Evolutionary conservation across 352 stramenopile species (phyloP).

Genomic region (Phytopythium helicoides): DNA sequence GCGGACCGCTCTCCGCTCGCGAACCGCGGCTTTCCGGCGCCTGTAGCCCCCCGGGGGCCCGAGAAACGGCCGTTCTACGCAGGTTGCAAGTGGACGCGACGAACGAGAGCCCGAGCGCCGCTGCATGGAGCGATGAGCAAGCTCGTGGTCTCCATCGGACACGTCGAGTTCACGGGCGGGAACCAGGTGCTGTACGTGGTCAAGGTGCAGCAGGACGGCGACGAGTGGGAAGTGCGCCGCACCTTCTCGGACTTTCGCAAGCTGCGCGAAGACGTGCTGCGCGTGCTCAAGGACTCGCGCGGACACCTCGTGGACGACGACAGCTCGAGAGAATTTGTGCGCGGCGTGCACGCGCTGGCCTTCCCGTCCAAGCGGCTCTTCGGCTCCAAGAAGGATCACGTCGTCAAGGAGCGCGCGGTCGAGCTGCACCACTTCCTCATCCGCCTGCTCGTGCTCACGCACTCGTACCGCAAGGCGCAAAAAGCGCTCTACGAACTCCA

Average conservation of each 20-base stretch:
- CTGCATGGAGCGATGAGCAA: slow-evolving; percentile 45
- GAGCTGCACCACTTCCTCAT: slow-evolving; percentile 79
- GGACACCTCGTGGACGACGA: slow-evolving; percentile 43
- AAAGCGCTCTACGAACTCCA: slow-evolving; percentile 53
- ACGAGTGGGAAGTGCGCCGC: slow-evolving; percentile 70
- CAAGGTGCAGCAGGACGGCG: slow-evolving; percentile 67
- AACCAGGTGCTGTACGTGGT: slow-evolving; percentile 74
- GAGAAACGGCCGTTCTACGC: too few species aligned
- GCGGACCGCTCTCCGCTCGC: too few species aligned
- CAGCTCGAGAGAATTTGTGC: slow-evolving; percentile 40
- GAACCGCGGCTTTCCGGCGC: too few species aligned
- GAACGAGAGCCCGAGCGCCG: too few species aligned
- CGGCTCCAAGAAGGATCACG: slow-evolving; percentile 60
- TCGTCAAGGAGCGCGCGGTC: slow-evolving; percentile 68
- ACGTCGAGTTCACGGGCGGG: slow-evolving; percentile 73
- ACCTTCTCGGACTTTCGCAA: slow-evolving; percentile 73
- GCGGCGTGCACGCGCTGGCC: slow-evolving; percentile 25
- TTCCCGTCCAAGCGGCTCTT: slow-evolving; percentile 73
- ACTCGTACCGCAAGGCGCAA: slow-evolving; percentile 75
- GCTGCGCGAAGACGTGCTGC: slow-evolving; percentile 63
- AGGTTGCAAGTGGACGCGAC: too few species aligned
- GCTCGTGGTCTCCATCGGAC: slow-evolving; percentile 68
- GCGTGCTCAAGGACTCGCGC: slow-evolving; percentile 59
- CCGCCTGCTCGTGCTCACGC: slow-evolving; percentile 63
- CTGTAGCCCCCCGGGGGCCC: too few species aligned